phyloP scores from a whole-genome alignment of 2,329 filamentous ascomycete species.

The Cytospora piceae region DNA sequence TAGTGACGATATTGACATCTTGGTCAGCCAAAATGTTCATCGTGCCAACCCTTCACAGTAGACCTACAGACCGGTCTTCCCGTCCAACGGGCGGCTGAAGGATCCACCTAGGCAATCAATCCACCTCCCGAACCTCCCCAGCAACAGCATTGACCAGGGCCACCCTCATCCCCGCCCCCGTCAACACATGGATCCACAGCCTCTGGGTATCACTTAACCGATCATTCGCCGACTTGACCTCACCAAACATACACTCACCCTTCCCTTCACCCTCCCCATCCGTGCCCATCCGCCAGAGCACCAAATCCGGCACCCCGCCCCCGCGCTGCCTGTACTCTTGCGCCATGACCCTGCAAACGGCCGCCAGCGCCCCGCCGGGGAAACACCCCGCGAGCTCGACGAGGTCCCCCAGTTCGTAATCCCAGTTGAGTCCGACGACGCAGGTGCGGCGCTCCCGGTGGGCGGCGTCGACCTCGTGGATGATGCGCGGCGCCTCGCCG shows the following conservation, averaged over 20 bases:
- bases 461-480: slow-evolving; percentile 68
- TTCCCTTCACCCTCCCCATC: slow-evolving; percentile 35
- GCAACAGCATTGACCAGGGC: slow-evolving; percentile 74
- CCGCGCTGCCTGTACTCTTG: slow-evolving; percentile 90
- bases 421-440: slow-evolving; percentile 91
- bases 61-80: not conserved
- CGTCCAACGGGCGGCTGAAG: not conserved
- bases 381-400: slow-evolving; percentile 80
- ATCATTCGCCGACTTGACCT: slow-evolving; percentile 87
- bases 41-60: not conserved
- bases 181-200: slow-evolving; percentile 94
- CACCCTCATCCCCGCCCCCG: slow-evolving; percentile 80
- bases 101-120: slow-evolving; percentile 34
- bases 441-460: slow-evolving; percentile 76
- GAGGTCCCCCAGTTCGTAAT: slow-evolving; percentile 78
- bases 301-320: slow-evolving; percentile 88
- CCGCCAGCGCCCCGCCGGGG: slow-evolving; percentile 76
- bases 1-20: too few species aligned
- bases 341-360: slow-evolving; percentile 89
- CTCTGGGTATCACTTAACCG: slow-evolving; percentile 93
- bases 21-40: too few species aligned
- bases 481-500: slow-evolving; percentile 69
- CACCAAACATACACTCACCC: slow-evolving; percentile 73
- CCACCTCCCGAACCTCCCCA: slow-evolving; percentile 52
- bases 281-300: slow-evolving; percentile 71